Evolutionary conservation across 768 basidiomycete genomes (phyloP).

Genomic region (Mycena rosella): DNA sequence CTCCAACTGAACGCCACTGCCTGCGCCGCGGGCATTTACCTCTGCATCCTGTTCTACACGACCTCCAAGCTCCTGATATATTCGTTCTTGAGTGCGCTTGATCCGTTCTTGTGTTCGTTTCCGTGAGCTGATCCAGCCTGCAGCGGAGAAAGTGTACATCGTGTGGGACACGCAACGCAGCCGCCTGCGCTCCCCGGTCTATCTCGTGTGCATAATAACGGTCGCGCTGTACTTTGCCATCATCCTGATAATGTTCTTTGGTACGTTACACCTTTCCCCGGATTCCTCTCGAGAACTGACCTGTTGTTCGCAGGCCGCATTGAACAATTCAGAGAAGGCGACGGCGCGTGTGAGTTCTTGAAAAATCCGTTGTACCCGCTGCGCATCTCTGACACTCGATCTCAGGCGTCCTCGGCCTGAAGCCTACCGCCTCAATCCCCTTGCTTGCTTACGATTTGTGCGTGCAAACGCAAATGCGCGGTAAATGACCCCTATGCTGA

Average conservation of each 20-base stretch:
- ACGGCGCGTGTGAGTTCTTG: slow-evolving; percentile 50
- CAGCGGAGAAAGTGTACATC: slow-evolving; percentile 63
- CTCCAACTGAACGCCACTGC: slow-evolving; percentile 50
- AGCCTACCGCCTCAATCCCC: slow-evolving; percentile 56
- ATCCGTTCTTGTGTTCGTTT: too few relatives aligned
- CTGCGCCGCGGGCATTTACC: slow-evolving; percentile 58
- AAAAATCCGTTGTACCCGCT: too few relatives aligned
- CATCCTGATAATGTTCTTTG: slow-evolving; percentile 53
- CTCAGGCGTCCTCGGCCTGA: slow-evolving; percentile 57
- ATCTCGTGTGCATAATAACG: slow-evolving; percentile 53
- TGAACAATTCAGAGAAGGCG: slow-evolving; percentile 46
- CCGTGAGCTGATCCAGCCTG: not conserved
- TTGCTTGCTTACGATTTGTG: slow-evolving; percentile 63
- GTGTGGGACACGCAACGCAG: slow-evolving; percentile 54
- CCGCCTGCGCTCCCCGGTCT: slow-evolving; percentile 56
- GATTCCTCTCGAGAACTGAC: not conserved
- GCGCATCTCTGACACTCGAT: not conserved
- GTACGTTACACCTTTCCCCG: slow-evolving; percentile 36
- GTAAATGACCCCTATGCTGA: not conserved
- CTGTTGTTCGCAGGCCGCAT: slow-evolving; percentile 48
- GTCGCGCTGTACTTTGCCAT: slow-evolving; percentile 55
- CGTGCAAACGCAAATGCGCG: slow-evolving; percentile 39
- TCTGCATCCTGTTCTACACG: slow-evolving; percentile 58
- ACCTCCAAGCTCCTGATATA: slow-evolving; percentile 62
- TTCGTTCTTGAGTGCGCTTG: slow-evolving; percentile 57